phyloP scores from a whole-genome alignment of 768 basidiomycete genomes.

The Psilocybe cyanescens region DNA sequence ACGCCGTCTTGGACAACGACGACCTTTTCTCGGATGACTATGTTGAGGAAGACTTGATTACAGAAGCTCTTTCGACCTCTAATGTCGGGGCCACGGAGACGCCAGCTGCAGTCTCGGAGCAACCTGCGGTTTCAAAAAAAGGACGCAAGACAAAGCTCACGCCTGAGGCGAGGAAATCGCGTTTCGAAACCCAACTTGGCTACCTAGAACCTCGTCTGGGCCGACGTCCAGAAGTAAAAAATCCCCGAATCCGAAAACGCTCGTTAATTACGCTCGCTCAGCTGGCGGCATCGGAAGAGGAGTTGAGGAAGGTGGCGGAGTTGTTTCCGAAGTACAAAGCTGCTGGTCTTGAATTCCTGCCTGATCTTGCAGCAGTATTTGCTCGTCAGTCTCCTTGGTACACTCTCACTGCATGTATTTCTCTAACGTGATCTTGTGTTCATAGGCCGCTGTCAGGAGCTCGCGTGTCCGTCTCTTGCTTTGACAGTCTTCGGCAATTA shows the following conservation, averaged over 20 bases:
- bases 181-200: conserved; percentile 37
- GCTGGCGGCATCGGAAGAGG: conserved; percentile 51
- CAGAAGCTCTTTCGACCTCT: background rate
- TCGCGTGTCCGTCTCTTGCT: conserved; percentile 57
- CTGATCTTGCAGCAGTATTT: conserved; percentile 49
- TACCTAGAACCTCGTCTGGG: conserved; percentile 45
- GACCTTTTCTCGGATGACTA: conserved; percentile 34
- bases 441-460: conserved; percentile 65
- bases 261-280: conserved; percentile 56
- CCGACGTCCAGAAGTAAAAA: conserved; percentile 34
- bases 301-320: conserved; percentile 46
- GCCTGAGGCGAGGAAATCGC: conserved; percentile 30
- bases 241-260: conserved; percentile 42
- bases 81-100: conserved; percentile 8
- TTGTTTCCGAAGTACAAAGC: conserved; percentile 56
- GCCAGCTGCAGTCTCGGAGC: background rate
- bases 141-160: conserved; percentile 24
- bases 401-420: background rate
- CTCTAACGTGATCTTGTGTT: background rate
- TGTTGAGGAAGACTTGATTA: conserved; percentile 26
- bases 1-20: conserved; percentile 24
- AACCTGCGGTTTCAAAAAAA: background rate
- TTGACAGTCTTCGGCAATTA: conserved; percentile 65
- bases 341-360: conserved; percentile 40
- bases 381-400: conserved; percentile 47